phyloP scores from a whole-genome alignment of 495 filamentous ascomycete species.

The Massariosphaeria phaeospora region DNA sequence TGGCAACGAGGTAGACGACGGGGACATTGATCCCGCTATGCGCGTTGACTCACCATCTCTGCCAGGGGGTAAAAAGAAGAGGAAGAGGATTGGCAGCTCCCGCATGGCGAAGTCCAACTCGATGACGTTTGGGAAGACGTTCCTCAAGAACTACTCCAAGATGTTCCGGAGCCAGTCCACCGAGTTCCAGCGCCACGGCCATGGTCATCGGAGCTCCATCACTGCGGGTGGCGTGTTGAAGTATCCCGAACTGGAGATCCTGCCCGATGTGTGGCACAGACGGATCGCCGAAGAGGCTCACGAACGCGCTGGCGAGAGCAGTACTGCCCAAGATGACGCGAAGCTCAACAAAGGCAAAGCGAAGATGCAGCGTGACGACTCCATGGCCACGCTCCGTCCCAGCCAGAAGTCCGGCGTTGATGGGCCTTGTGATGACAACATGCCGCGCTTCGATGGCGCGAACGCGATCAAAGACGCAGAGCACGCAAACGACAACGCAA shows the following conservation, averaged over 20 bases:
- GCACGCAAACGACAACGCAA: not conserved
- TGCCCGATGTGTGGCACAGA: slow-evolving; percentile 24
- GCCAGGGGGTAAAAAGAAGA: slow-evolving; percentile 6
- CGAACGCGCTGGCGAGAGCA: not conserved
- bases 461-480: not conserved
- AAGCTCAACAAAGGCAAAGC: not conserved
- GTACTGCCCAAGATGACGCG: not conserved
- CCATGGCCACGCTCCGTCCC: slow-evolving; percentile 14
- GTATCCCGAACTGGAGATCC: slow-evolving; percentile 33
- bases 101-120: slow-evolving; percentile 24
- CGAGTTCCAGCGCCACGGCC: slow-evolving; percentile 28
- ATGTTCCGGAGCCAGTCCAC: slow-evolving; percentile 31
- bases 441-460: slow-evolving; percentile 1
- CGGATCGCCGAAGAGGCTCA: slow-evolving; percentile 1
- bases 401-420: not conserved
- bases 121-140: slow-evolving; percentile 29
- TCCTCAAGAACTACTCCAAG: slow-evolving; percentile 29
- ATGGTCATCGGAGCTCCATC: slow-evolving; percentile 31
- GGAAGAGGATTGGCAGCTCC: slow-evolving; percentile 10
- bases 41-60: slow-evolving; percentile 1
- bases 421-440: too few species aligned
- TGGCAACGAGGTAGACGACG: slow-evolving; percentile 1
- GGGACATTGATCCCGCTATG: slow-evolving; percentile 3
- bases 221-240: slow-evolving; percentile 22
- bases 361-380: slow-evolving; percentile 1